Evolutionary conservation across 2,329 filamentous ascomycete genomes (phyloP).

Genomic region (Juglanconis oblonga): DNA sequence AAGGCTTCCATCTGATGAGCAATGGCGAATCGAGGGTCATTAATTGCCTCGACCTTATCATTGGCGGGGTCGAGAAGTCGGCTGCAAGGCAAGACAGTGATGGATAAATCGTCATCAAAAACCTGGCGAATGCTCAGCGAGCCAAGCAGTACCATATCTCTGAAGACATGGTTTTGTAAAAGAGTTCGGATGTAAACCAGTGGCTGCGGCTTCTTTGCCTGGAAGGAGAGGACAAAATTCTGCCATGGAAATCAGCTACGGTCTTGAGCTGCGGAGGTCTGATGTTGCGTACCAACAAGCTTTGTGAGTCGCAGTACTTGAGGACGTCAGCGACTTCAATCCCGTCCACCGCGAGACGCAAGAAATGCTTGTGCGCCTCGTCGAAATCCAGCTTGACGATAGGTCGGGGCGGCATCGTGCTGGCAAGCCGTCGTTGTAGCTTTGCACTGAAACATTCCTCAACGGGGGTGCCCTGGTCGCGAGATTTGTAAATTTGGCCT

Average conservation of each 20-base stretch:
- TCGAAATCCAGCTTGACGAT: slow-evolving; percentile 76
- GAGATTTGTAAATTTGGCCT: slow-evolving; percentile 55
- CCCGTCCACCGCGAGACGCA: slow-evolving; percentile 69
- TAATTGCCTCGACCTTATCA: slow-evolving; percentile 71
- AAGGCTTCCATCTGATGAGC: slow-evolving; percentile 71
- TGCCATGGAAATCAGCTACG: slow-evolving; percentile 31
- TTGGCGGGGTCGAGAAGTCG: slow-evolving; percentile 69
- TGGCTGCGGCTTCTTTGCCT: slow-evolving; percentile 77
- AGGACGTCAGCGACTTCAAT: slow-evolving; percentile 66
- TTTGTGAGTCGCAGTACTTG: slow-evolving; percentile 65
- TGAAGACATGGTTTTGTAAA: slow-evolving; percentile 72
- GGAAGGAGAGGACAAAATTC: slow-evolving; percentile 72
- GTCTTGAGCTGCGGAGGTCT: neutral
- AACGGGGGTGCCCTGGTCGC: slow-evolving; percentile 61
- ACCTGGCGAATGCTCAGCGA: slow-evolving; percentile 69
- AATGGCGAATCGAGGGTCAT: slow-evolving; percentile 71
- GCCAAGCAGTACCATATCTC: slow-evolving; percentile 67
- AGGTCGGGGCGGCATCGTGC: slow-evolving; percentile 87
- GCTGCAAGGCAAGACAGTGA: slow-evolving; percentile 70
- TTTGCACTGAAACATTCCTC: slow-evolving; percentile 84
- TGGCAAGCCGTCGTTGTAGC: slow-evolving; percentile 86
- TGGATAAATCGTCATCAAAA: slow-evolving; percentile 76
- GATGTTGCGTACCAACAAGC: slow-evolving; percentile 57
- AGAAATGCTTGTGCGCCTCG: slow-evolving; percentile 68
- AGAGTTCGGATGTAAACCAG: slow-evolving; percentile 80